Evolutionary conservation across 1,284 basidiomycete species (phyloP).

Genomic region (Papiliotrema nemorosa): DNA sequence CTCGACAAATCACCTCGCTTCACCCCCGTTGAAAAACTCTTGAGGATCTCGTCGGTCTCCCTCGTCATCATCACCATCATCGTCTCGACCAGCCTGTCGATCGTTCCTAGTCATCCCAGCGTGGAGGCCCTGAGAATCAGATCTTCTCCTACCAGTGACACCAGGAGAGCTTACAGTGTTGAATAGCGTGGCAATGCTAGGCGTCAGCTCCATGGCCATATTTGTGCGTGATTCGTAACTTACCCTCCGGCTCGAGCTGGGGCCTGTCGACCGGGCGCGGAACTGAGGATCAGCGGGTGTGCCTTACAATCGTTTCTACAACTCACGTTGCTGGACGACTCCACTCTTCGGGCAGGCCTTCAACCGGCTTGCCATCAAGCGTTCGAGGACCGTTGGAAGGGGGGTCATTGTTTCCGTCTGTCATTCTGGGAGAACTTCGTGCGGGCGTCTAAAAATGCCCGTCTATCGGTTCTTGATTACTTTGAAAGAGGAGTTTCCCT

Average conservation of each 20-base stretch:
- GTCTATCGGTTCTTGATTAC: too few relatives aligned
- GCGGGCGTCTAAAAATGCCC: too few relatives aligned
- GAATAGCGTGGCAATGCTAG: slow-evolving; percentile 23
- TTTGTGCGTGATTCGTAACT: not conserved
- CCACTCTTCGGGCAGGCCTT: slow-evolving; percentile 41
- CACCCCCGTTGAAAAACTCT: slow-evolving; percentile 68
- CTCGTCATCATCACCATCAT: slow-evolving; percentile 27
- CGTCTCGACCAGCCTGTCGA: slow-evolving; percentile 1
- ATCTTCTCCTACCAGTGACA: not conserved
- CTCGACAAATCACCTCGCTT: slow-evolving; percentile 61
- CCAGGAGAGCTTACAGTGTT: slow-evolving; percentile 13
- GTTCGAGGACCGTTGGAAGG: slow-evolving; percentile 24
- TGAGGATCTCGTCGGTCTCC: slow-evolving; percentile 18
- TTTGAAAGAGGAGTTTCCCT: too few relatives aligned
- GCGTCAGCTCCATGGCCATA: slow-evolving; percentile 9
- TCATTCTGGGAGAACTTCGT: too few relatives aligned
- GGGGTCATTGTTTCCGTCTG: too few relatives aligned
- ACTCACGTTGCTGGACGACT: slow-evolving; percentile 27
- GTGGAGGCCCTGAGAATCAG: slow-evolving; percentile 3
- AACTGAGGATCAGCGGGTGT: not conserved
- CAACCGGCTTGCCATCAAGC: slow-evolving; percentile 27
- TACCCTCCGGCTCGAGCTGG: slow-evolving; percentile 5
- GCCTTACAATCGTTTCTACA: too few relatives aligned
- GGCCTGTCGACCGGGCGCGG: too few relatives aligned
- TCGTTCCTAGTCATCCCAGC: not conserved